A percentile compares a stretch with the other conserved stretches of the same genome.
These are phyloP conservation scores for Alternaria sp. DNA, from an alignment of 2,329 filamentous ascomycete species.

Conservation along the genomic window DNA sequence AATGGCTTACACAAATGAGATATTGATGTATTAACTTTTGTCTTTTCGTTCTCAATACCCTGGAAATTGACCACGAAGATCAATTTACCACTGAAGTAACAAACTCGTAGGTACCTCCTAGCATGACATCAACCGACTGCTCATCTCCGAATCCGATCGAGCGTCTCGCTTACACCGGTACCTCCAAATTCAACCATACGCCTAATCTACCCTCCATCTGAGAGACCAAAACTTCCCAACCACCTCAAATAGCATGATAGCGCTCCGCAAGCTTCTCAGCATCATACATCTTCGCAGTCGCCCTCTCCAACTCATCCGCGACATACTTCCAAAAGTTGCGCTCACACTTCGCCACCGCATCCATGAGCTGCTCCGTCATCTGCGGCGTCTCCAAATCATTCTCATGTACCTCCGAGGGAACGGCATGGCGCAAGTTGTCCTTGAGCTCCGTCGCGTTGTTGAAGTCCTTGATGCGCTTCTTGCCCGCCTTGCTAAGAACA, in stretches of 20 bases:
- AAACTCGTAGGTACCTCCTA: background rate
- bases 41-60: background rate
- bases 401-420: slow-evolving; percentile 3
- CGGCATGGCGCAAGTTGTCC: slow-evolving; percentile 25
- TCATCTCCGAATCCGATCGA: background rate
- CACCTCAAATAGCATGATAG: slow-evolving; percentile 19
- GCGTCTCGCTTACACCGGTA: too few species aligned
- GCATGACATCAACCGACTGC: background rate
- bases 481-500: slow-evolving; percentile 18
- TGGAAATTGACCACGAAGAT: background rate
- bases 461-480: slow-evolving; percentile 32
- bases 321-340: slow-evolving; percentile 42
- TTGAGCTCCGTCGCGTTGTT: slow-evolving; percentile 28
- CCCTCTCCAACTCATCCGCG: slow-evolving; percentile 40
- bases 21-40: fast-evolving
- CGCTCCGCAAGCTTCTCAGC: slow-evolving; percentile 22
- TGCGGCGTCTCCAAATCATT: slow-evolving; percentile 23
- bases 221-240: background rate
- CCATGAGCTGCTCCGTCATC: slow-evolving; percentile 32
- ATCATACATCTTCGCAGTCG: slow-evolving; percentile 29
- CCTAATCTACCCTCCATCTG: too few species aligned
- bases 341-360: slow-evolving; percentile 36
- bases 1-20: background rate
- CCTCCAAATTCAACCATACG: too few species aligned
- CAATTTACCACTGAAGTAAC: background rate